Conservation (phyloP, 2,329 filamentous ascomycete genomes). For the Neofusicoccum umdonicola region DNA sequence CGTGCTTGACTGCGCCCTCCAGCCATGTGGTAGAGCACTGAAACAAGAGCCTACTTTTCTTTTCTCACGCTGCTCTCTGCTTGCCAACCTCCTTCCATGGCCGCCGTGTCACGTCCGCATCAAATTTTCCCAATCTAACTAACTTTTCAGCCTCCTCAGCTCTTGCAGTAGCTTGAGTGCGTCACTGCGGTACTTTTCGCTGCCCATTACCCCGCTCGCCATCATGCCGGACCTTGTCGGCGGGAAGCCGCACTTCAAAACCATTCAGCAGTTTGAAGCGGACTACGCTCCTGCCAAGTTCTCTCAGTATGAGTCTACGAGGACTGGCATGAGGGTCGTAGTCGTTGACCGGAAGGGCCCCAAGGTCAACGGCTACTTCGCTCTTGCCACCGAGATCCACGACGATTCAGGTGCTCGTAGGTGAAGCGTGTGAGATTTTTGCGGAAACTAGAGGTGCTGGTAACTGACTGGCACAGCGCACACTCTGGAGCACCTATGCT, state of each 20-base stretch:
- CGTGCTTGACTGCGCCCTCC: not conserved
- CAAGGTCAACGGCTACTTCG: constrained; percentile 94
- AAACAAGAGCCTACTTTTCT: not conserved
- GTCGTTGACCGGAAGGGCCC: constrained; percentile 90
- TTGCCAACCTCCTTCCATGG: no score
- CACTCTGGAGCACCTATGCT: constrained; percentile 53
- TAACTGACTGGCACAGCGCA: constrained; percentile 36
- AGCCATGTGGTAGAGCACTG: no score
- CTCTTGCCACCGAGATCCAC: constrained; percentile 92
- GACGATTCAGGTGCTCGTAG: constrained; percentile 86
- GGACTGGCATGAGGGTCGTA: constrained; percentile 91
- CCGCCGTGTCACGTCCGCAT: no score
- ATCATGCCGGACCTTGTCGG: constrained; percentile 27
- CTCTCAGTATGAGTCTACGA: constrained; percentile 92
- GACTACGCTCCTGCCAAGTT: constrained; percentile 87
- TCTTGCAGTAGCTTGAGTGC: not conserved
- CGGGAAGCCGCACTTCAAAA: constrained; percentile 65
- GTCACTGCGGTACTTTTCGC: not conserved
- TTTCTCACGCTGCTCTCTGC: not conserved
- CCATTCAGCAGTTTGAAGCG: constrained; percentile 79
- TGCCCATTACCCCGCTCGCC: not conserved
- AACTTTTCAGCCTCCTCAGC: not conserved
- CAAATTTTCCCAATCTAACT: not conserved
- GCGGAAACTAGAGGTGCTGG: not conserved
- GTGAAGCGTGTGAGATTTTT: constrained; percentile 18